A percentile compares a stretch with the other conserved stretches of the same genome.
Conservation (phyloP, 108 stramenopile genomes). For the Aurantiochytrium sp. region DNA sequence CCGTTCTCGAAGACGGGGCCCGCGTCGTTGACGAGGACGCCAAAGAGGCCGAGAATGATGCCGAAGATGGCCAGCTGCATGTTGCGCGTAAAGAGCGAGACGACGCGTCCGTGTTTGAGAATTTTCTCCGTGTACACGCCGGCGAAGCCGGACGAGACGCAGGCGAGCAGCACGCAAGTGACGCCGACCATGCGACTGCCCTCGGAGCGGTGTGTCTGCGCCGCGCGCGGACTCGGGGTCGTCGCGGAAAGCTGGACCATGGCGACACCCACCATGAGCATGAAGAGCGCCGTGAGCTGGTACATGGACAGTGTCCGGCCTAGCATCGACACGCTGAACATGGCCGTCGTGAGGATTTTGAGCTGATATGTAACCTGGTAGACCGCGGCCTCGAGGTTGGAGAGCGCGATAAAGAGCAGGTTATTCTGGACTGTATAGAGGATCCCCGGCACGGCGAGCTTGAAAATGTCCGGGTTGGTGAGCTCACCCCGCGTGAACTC, state of each 20-base stretch:
- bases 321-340: conserved; percentile 84
- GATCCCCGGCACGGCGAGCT: conserved; percentile 86
- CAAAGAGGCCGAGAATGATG: not conserved
- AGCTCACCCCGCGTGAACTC: not conserved
- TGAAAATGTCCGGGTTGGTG: conserved; percentile 64
- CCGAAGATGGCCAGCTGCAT: conserved; percentile 55
- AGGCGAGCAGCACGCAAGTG: not conserved
- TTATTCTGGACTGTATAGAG: conserved; percentile 96
- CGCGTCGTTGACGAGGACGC: not conserved
- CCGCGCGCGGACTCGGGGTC: too few relatives aligned
- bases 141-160: not conserved
- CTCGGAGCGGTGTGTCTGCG: not conserved
- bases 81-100: conserved; percentile 50
- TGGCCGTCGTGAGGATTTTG: conserved; percentile 94
- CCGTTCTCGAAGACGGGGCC: not conserved
- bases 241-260: not conserved
- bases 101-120: conserved; percentile 1
- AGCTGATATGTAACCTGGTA: conserved; percentile 97
- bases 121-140: conserved; percentile 29
- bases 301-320: conserved; percentile 35
- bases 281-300: not conserved
- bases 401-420: conserved; percentile 86
- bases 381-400: conserved; percentile 90
- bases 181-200: not conserved
- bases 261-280: conserved; percentile 8